A percentile compares a stretch with the other conserved stretches of the same genome.
These are phyloP conservation scores for Fusarium lateritium DNA, from an alignment of 2,329 filamentous ascomycete species.

Conservation along the genomic window DNA sequence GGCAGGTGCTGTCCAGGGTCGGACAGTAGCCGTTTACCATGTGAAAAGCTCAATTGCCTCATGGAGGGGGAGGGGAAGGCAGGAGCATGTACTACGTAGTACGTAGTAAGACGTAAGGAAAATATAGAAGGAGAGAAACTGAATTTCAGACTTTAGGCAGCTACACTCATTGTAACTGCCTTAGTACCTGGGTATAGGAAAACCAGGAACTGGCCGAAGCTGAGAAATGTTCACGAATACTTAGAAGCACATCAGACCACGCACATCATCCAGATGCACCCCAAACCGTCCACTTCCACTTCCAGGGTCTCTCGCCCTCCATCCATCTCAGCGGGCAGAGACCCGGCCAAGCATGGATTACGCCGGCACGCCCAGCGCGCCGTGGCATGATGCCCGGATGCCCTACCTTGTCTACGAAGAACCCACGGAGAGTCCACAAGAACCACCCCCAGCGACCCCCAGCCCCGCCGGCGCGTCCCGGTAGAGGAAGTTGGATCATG, in stretches of 20 bases:
- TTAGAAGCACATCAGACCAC: slow-evolving; percentile 35
- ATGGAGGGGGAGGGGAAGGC: slow-evolving; percentile 10
- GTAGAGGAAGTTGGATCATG: slow-evolving; percentile 43
- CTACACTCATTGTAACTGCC: background rate
- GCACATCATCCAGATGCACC: slow-evolving; percentile 6
- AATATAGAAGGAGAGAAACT: background rate
- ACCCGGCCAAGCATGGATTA: slow-evolving; percentile 28
- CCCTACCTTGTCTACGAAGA: slow-evolving; percentile 35
- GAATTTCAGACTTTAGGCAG: background rate
- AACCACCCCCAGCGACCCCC: slow-evolving; percentile 24
- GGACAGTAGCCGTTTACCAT: slow-evolving; percentile 29
- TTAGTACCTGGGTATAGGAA: background rate
- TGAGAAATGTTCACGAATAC: slow-evolving; percentile 24
- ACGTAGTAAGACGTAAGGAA: slow-evolving; percentile 1
- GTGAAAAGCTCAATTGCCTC: slow-evolving; percentile 13
- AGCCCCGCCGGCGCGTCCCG: slow-evolving; percentile 48
- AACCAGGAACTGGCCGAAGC: slow-evolving; percentile 10
- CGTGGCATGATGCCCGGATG: slow-evolving; percentile 47
- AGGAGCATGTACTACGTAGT: background rate
- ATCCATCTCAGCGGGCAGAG: slow-evolving; percentile 22
- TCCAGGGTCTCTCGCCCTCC: slow-evolving; percentile 26
- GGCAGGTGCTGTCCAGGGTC: slow-evolving; percentile 32
- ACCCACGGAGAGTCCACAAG: slow-evolving; percentile 36
- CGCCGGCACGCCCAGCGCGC: slow-evolving; percentile 29
- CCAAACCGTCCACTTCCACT: slow-evolving; percentile 7